These are phyloP conservation scores for Halteria grandinella DNA, from an alignment of 73 alveolate species.

Conservation along the genomic window DNA sequence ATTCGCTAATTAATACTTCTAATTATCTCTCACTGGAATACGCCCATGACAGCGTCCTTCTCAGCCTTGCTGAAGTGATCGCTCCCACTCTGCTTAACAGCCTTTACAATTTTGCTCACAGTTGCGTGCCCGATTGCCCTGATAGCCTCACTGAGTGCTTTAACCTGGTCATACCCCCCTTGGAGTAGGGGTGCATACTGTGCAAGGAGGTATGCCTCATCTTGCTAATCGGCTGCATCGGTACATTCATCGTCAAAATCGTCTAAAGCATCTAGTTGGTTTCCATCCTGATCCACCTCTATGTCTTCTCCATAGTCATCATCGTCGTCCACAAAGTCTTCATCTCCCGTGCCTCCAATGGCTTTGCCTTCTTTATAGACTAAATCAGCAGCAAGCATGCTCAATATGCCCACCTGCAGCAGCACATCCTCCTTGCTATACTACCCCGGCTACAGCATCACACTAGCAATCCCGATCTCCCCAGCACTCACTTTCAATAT, in stretches of 20 bases:
- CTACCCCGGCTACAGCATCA: not conserved
- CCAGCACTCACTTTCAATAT: not conserved
- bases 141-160: not conserved
- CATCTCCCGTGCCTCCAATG: not conserved
- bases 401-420: not conserved
- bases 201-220: not conserved
- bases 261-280: not conserved
- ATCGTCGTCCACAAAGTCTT: not conserved
- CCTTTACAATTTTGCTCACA: not conserved
- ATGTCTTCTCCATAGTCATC: conserved; percentile 1
- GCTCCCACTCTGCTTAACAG: conserved; percentile 10
- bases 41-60: conserved; percentile 2
- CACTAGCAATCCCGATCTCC: conserved; percentile 1
- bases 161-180: conserved; percentile 8
- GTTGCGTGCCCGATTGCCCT: conserved; percentile 20
- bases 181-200: not conserved
- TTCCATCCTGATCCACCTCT: conserved; percentile 3
- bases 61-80: conserved; percentile 16
- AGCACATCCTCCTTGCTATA: not conserved
- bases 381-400: not conserved
- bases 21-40: not conserved
- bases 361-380: not conserved
- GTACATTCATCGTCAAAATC: conserved; percentile 15
- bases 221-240: conserved; percentile 19
- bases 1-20: not conserved